These are phyloP conservation scores for Dictyostelium discoideum DNA, from an alignment of 78 protist genomes.

Conservation along the genomic window dicty_2.7 NC_007089.4:1367501-1368000, in stretches of 20 bases:
- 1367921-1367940: constrained; percentile 29
- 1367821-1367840: constrained; percentile 3
- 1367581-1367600: constrained; percentile 53
- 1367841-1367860: background rate
- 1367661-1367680: constrained; percentile 24
- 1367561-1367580: background rate
- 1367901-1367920: constrained; percentile 71
- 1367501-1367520: constrained; percentile 1
- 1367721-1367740: constrained; percentile 31
- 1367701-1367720: background rate
- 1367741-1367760: constrained; percentile 30
- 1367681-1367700: background rate
- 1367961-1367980: constrained; percentile 49
- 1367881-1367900: constrained; percentile 9
- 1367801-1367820: constrained; percentile 74
- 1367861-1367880: background rate
- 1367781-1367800: constrained; percentile 74
- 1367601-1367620: constrained; percentile 68
- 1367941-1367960: constrained; percentile 37
- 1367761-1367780: constrained; percentile 83
- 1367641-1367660: constrained; percentile 70
- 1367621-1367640: constrained; percentile 18
- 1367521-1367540: background rate
- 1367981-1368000: constrained; percentile 26
- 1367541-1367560: too few relatives aligned